phyloP scores from a whole-genome alignment of 2,329 filamentous ascomycete genomes.

The Emydomyces testavorans region DNA sequence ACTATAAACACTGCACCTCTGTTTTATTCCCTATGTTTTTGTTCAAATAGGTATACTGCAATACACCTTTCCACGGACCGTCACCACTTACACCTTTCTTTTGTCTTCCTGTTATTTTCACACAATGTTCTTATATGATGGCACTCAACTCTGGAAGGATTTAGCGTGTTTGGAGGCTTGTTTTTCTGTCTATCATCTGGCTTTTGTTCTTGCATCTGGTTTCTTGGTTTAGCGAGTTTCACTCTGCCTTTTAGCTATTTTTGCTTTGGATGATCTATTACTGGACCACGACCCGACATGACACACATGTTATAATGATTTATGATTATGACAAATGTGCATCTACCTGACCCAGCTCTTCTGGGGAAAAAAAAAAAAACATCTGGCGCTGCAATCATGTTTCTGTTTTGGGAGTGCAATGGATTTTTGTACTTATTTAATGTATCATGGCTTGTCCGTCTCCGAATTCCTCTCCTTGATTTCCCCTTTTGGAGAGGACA shows the following conservation, averaged over 20 bases:
- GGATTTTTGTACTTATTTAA: slow-evolving; percentile 1
- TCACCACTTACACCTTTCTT: slow-evolving; percentile 5
- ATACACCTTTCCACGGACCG: slow-evolving; percentile 10
- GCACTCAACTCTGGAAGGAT: slow-evolving; percentile 9
- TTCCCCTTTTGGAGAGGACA: neutral
- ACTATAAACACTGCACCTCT: slow-evolving; percentile 15
- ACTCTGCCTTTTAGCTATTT: neutral
- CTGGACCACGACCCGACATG: slow-evolving; percentile 7
- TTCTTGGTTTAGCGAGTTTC: slow-evolving; percentile 7
- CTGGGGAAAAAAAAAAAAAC: neutral
- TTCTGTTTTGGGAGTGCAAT: neutral
- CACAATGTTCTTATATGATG: slow-evolving; percentile 9
- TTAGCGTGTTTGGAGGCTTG: slow-evolving; percentile 10
- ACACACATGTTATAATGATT: slow-evolving; percentile 11
- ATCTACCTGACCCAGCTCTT: neutral
- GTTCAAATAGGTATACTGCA: slow-evolving; percentile 5
- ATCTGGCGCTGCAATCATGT: neutral
- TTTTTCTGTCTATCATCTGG: neutral
- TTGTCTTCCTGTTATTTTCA: slow-evolving; percentile 1
- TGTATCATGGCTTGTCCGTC: slow-evolving; percentile 5
- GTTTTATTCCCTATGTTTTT: slow-evolving; percentile 3
- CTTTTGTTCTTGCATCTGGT: neutral
- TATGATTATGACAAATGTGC: slow-evolving; percentile 9
- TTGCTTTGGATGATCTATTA: neutral
- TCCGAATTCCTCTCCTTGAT: neutral